These are phyloP conservation scores for Ophiocordyceps robertsii DNA, from an alignment of 2,329 filamentous ascomycete genomes.

Conservation along the genomic window DNA sequence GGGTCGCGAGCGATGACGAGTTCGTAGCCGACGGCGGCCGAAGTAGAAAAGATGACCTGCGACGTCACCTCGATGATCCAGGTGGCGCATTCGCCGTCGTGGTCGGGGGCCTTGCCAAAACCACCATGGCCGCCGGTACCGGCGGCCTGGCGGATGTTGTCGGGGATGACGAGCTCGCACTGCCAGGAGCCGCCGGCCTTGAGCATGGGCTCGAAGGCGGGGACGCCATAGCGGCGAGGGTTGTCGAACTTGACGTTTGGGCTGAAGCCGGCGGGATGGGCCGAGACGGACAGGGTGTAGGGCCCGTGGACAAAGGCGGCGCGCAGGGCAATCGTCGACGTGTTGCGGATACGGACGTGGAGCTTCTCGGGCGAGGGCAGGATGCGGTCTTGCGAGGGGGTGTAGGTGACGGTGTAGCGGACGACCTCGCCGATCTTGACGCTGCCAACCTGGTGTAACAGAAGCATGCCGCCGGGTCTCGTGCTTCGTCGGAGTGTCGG, in stretches of 20 bases:
- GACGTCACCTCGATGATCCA: slow-evolving; percentile 90
- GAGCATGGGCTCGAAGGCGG: slow-evolving; percentile 90
- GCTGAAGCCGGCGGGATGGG: slow-evolving; percentile 72
- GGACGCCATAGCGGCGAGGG: slow-evolving; percentile 58
- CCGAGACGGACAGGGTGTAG: slow-evolving; percentile 78
- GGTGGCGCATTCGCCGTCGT: slow-evolving; percentile 46
- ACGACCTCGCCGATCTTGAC: slow-evolving; percentile 92
- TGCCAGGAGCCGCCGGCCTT: slow-evolving; percentile 87
- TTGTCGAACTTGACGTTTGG: slow-evolving; percentile 67
- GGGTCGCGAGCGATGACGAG: slow-evolving; percentile 75
- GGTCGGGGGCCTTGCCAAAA: slow-evolving; percentile 30
- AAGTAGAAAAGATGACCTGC: slow-evolving; percentile 86
- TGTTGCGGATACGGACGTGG: slow-evolving; percentile 82
- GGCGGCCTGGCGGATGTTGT: slow-evolving; percentile 57
- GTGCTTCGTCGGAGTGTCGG: not conserved
- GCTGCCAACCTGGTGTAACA: slow-evolving; percentile 80
- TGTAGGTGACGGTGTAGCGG: slow-evolving; percentile 86
- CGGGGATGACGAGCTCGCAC: slow-evolving; percentile 66
- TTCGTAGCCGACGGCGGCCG: slow-evolving; percentile 80
- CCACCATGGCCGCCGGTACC: slow-evolving; percentile 29
- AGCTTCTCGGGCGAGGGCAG: slow-evolving; percentile 72
- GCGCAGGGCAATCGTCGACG: slow-evolving; percentile 75
- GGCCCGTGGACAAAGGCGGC: slow-evolving; percentile 95
- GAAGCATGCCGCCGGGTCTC: slow-evolving; percentile 48
- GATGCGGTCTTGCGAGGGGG: slow-evolving; percentile 76